Base-by-base conservation (phyloP, 2,329 filamentous ascomycete species). In the Fusarium redolens region DNA sequence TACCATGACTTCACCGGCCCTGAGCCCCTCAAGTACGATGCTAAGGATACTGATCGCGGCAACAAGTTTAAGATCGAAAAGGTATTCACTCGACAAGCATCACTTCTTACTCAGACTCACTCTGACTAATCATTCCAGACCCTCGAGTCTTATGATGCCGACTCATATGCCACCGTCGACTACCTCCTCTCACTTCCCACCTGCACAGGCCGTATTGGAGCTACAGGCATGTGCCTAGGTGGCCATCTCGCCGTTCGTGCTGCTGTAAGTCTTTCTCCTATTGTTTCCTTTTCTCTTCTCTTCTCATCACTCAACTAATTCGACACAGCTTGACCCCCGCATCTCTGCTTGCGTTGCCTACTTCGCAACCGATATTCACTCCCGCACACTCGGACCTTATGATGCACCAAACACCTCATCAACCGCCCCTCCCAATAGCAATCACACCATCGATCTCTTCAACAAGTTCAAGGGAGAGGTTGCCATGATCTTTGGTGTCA, bases 1-100 rank as follows among this genome's bases (percentile, higher is more conserved):
- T 98, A 97, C 83, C 95, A 98, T 81, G 95, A 98, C 82, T 98
- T 98, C 83, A 94, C 91, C 3, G 93, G 93, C 8, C 93, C 95
- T 0, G 93, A 96, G 78, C 86, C 95, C 15, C 86, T 98, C 44
- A 89, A 93, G 55, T 98, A 98, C 81, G 93, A 98, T 79, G 94
- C 87, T 1, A 92, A 93, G 4, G 95, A 96, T 58, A 98, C 96
- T 1, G 94, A 97, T 81, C 86, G 90, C 47, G 95, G 96, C 30
- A 98, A 98, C 81, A 88, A 90, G 68, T 97, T 90, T 88, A 98
- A 98, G 81, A 87, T 96, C 69, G 87, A 88, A 74, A 97, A 97
- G 87, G 92, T 91, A 47, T 38, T 15, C n/a, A 43, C 10, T 38
- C 10, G 25, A n/a, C 25, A 15, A 17, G 7, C 7, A 28, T 9